Percentiles rank a stretch among this genome's conserved stretches.
Evolutionary conservation across 2,329 filamentous ascomycete species (phyloP).

Genomic region (Venturia pyrina): DNA sequence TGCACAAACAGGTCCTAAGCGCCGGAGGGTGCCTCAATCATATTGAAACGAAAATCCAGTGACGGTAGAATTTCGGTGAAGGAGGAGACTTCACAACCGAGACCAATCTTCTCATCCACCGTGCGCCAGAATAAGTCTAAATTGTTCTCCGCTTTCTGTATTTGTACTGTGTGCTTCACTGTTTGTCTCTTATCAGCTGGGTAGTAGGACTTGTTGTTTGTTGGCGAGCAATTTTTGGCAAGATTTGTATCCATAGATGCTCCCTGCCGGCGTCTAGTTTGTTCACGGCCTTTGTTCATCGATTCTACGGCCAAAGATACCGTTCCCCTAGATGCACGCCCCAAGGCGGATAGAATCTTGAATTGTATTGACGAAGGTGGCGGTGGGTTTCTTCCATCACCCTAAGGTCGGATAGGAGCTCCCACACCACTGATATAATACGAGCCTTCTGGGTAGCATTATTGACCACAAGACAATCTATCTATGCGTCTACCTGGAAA

Average conservation of each 20-base stretch:
- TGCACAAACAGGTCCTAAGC: no score
- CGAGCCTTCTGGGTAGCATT: conserved; percentile 18
- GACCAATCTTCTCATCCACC: not conserved
- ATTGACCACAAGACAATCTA: no score
- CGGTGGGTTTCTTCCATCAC: not conserved
- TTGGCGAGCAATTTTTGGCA: conserved; percentile 23
- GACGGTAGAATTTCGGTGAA: no score
- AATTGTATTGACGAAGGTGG: not conserved
- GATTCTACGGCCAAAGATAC: no score
- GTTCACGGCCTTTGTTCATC: no score
- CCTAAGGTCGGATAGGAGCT: conserved; percentile 27
- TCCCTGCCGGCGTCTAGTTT: no score
- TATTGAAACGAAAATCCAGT: no score
- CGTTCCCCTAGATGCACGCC: no score
- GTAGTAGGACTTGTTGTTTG: conserved; percentile 35
- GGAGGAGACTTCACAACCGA: no score
- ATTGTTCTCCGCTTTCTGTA: conserved; percentile 38
- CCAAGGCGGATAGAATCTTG: not conserved
- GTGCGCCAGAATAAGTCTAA: conserved; percentile 39
- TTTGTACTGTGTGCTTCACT: conserved; percentile 32
- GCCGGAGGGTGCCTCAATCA: no score
- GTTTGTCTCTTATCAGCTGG: conserved; percentile 39
- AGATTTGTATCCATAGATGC: no score
- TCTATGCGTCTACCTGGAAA: no score
- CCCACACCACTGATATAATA: conserved; percentile 40